phyloP scores from a whole-genome alignment of 2,329 filamentous ascomycete species.

The Penicillium hordei region DNA sequence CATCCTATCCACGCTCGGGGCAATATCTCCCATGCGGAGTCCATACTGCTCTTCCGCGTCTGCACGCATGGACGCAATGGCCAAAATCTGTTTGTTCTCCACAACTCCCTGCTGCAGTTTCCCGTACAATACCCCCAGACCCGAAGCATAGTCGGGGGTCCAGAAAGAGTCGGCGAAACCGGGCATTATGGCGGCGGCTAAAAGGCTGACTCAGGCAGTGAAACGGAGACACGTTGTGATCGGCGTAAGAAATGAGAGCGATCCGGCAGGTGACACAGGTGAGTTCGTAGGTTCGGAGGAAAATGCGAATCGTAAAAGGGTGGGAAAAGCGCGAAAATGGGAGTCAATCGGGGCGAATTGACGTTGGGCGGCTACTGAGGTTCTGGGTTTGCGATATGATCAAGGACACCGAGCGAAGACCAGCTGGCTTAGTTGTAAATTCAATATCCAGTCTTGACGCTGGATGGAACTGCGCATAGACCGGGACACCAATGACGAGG shows the following conservation, averaged over 20 bases:
- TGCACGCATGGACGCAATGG: constrained; percentile 87
- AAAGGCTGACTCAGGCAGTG: background rate
- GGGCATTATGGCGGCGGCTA: constrained; percentile 61
- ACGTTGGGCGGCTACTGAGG: background rate
- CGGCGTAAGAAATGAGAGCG: background rate
- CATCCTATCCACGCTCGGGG: constrained; percentile 76
- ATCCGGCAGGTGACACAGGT: background rate
- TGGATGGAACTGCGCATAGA: constrained; percentile 9
- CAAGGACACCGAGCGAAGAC: constrained; percentile 4
- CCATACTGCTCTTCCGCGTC: constrained; percentile 93
- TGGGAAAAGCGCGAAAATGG: background rate
- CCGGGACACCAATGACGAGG: constrained; percentile 4
- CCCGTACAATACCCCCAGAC: constrained; percentile 88
- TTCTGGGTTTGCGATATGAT: background rate
- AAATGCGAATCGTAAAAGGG: background rate
- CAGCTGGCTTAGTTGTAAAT: constrained; percentile 3
- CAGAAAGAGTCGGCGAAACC: constrained; percentile 96
- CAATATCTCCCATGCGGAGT: constrained; percentile 75
- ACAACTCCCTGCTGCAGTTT: constrained; percentile 96
- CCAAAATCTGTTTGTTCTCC: constrained; percentile 92
- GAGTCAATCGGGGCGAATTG: constrained; percentile 2
- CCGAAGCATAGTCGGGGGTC: constrained; percentile 96
- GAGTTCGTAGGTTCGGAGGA: background rate
- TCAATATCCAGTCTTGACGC: background rate
- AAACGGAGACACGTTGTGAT: constrained; percentile 1